phyloP scores from a whole-genome alignment of 192 early-diverging fungal genomes.

The Blastocladiella britannica region DNA sequence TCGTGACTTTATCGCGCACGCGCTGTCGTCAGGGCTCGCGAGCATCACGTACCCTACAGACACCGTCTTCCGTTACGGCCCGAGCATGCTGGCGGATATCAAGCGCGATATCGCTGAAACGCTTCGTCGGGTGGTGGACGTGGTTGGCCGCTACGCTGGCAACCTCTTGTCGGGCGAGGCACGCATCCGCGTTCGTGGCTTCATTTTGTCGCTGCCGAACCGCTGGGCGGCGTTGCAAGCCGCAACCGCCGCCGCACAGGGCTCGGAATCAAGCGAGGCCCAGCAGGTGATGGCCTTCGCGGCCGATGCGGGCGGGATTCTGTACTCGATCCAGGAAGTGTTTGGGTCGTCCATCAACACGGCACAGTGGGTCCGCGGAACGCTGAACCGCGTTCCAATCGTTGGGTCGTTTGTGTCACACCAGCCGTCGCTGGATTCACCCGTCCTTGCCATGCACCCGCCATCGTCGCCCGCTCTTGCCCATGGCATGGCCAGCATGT shows the following conservation, averaged over 20 bases:
- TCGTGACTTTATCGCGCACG: constrained; percentile 27
- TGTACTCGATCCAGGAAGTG: constrained; percentile 35
- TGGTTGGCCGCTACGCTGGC: constrained; percentile 69
- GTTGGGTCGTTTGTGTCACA: not conserved
- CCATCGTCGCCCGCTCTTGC: not conserved
- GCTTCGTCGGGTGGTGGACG: constrained; percentile 63
- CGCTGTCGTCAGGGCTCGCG: not conserved
- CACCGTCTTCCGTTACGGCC: constrained; percentile 3
- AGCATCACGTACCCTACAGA: not conserved
- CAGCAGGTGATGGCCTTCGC: constrained; percentile 43
- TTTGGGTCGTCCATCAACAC: constrained; percentile 45
- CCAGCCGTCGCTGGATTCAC: not conserved
- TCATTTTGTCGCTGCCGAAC: constrained; percentile 62
- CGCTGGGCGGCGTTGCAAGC: constrained; percentile 43
- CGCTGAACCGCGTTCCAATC: constrained; percentile 5
- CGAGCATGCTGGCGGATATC: constrained; percentile 24
- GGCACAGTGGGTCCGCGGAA: constrained; percentile 42
- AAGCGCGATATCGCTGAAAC: constrained; percentile 69
- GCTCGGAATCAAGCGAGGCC: constrained; percentile 20
- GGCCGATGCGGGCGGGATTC: constrained; percentile 44
- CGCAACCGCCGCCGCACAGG: constrained; percentile 4
- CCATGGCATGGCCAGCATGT: not conserved
- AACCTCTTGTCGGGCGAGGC: constrained; percentile 64
- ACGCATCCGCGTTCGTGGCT: constrained; percentile 49
- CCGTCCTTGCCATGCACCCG: not conserved